These are phyloP conservation scores for maize (Zea mays) DNA, from an alignment of 176 grass and related monocot species.

Conservation along the genomic window DNA sequence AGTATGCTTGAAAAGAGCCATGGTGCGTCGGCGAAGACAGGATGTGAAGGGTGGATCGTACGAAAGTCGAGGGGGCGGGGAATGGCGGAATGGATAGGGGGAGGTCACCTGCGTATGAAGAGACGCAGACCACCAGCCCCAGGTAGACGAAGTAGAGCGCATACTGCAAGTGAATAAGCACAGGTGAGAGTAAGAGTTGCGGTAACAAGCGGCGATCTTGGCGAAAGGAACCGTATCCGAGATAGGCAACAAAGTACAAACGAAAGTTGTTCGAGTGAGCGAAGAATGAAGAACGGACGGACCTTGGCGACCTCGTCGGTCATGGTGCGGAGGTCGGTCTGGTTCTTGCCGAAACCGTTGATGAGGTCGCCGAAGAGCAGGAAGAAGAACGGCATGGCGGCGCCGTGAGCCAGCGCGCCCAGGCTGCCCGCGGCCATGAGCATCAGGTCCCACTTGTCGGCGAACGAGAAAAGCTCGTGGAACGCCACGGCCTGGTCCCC, in stretches of 20 bases:
- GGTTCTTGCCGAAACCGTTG: constrained; percentile 98
- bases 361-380: constrained; percentile 94
- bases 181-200: background rate
- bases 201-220: background rate
- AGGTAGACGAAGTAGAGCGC: constrained; percentile 99
- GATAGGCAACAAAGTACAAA: background rate
- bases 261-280: background rate
- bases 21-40: no score
- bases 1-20: background rate
- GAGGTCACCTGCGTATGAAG: constrained; percentile 79
- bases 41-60: background rate
- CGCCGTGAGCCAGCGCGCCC: constrained; percentile 80
- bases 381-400: constrained; percentile 99
- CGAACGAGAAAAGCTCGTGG: constrained; percentile 83
- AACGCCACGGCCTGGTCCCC: constrained; percentile 76
- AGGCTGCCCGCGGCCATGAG: constrained; percentile 76
- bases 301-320: constrained; percentile 99
- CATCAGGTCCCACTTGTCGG: constrained; percentile 73
- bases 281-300: background rate
- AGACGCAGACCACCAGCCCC: constrained; percentile 79
- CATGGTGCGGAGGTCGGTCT: constrained; percentile 82
- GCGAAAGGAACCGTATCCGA: background rate
- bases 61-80: background rate
- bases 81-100: constrained; percentile 13
- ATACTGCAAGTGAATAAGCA: constrained; percentile 47